Conservation (phyloP, 2,329 filamentous ascomycete genomes). For the Talaromyces rugulosus region DNA sequence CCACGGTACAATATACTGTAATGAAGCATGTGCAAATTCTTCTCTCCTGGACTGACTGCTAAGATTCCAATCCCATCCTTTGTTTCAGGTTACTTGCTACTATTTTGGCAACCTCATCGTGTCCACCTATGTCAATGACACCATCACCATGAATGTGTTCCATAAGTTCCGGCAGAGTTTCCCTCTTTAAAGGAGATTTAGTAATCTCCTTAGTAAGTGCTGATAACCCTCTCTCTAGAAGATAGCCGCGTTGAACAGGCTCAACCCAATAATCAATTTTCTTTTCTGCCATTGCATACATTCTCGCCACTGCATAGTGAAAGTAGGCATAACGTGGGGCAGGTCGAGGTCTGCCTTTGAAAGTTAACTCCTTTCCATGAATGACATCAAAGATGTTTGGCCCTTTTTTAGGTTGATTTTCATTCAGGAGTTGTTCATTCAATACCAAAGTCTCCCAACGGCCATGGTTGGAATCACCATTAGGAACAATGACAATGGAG, state of each 20-base stretch:
- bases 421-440: neutral
- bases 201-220: neutral
- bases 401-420: neutral
- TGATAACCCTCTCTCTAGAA: neutral
- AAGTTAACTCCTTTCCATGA: neutral
- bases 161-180: too few relatives aligned
- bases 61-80: too few relatives aligned
- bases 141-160: too few relatives aligned
- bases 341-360: neutral
- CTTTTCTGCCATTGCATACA: neutral
- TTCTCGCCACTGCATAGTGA: neutral
- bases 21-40: too few relatives aligned
- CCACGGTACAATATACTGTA: too few relatives aligned
- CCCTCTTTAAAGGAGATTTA: neutral
- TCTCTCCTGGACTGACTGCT: too few relatives aligned
- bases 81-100: too few relatives aligned
- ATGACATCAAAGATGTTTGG: neutral
- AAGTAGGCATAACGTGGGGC: neutral
- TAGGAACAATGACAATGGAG: neutral
- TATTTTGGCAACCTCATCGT: too few relatives aligned
- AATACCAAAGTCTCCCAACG: neutral
- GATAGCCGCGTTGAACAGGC: neutral
- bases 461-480: neutral
- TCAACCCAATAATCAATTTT: neutral
- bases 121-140: too few relatives aligned